Conservation (phyloP, 192 early-diverging fungal species). For the Linnemannia schmuckeri region DNA sequence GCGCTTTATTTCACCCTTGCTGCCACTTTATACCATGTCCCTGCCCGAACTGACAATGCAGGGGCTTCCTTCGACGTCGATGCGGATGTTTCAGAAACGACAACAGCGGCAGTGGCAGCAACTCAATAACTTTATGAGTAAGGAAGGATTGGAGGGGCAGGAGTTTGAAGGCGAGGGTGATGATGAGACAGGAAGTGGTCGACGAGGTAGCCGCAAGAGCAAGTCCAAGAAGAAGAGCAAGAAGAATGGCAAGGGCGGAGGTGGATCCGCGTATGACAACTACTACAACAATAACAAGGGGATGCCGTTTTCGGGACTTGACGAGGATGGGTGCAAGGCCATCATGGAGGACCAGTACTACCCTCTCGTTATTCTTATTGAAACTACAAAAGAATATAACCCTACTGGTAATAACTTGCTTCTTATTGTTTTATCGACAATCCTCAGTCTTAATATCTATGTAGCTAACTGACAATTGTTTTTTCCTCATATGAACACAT, state of each 20-base stretch:
- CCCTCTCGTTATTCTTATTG: conserved; percentile 46
- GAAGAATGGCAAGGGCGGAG: conserved; percentile 6
- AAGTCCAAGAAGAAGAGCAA: conserved; percentile 13
- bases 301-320: not conserved
- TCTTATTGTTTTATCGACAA: not conserved
- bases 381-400: conserved; percentile 41
- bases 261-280: not conserved
- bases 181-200: not conserved
- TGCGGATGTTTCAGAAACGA: conserved; percentile 47
- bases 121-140: not conserved
- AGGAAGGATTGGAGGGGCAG: not conserved
- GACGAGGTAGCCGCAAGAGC: not conserved
- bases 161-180: conserved; percentile 2
- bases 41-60: conserved; percentile 55
- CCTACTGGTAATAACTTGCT: conserved; percentile 19
- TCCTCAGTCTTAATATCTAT: not conserved
- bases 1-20: conserved; percentile 45
- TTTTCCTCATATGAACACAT: not conserved
- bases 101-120: conserved; percentile 40
- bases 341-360: conserved; percentile 58
- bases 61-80: conserved; percentile 47
- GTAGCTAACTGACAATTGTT: not conserved
- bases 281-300: conserved; percentile 6
- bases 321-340: conserved; percentile 29
- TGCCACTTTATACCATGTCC: conserved; percentile 55